These are phyloP conservation scores for Rhododendron mucronatum DNA, from an alignment of 148 eudicot species.

Conservation along the genomic window DNA sequence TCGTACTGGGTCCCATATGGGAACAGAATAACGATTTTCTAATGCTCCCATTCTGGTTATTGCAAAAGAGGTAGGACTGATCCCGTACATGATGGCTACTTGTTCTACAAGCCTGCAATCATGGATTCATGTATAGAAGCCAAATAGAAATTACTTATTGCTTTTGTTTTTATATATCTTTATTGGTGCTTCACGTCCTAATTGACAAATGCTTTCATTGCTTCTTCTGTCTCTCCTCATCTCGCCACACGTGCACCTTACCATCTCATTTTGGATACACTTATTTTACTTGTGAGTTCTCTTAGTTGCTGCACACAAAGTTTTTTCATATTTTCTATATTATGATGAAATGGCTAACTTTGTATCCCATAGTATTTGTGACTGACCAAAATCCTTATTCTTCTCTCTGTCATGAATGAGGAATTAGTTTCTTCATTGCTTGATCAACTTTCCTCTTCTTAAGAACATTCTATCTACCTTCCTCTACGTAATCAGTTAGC, in stretches of 20 bases:
- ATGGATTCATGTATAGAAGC: not conserved
- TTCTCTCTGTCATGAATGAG: not conserved
- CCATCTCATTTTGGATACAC: not conserved
- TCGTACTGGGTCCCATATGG: not conserved
- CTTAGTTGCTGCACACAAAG: not conserved
- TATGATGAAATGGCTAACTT: not conserved
- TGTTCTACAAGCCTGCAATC: not conserved
- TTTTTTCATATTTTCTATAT: no score
- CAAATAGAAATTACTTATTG: not conserved
- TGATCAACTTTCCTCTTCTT: not conserved
- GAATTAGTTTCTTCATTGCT: not conserved
- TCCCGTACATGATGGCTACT: not conserved
- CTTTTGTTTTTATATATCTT: not conserved
- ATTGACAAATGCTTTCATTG: not conserved
- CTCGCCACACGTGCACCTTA: not conserved
- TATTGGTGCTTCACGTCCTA: not conserved
- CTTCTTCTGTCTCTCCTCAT: not conserved
- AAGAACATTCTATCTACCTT: not conserved
- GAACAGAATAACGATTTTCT: not conserved
- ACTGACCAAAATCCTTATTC: not conserved
- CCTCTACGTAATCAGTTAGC: not conserved
- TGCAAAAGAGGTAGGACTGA: not conserved
- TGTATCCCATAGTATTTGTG: not conserved
- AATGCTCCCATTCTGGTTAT: not conserved
- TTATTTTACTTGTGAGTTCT: not conserved